phyloP scores from a whole-genome alignment of 2,329 filamentous ascomycete genomes.

The Pseudogymnoascus sp. region DNA sequence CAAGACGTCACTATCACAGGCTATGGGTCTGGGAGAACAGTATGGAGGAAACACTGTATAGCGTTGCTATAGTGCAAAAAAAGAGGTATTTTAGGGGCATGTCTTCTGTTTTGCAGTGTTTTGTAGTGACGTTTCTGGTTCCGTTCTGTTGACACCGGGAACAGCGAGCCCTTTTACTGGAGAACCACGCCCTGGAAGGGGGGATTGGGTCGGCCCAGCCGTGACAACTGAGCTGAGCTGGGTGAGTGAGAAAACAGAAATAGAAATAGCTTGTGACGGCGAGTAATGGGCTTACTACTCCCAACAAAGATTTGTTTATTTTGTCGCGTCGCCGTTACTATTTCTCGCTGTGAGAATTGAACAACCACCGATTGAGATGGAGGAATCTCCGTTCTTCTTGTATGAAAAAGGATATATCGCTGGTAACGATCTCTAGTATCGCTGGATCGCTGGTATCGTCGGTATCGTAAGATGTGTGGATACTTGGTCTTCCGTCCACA shows the following conservation, averaged over 20 bases:
- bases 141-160: conserved; percentile 1
- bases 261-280: too few species aligned
- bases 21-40: background rate
- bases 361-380: background rate
- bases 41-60: background rate
- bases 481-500: background rate
- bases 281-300: too few species aligned
- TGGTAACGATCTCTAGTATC: background rate
- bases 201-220: background rate
- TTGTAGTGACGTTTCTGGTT: background rate
- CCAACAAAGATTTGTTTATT: background rate
- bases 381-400: background rate
- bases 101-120: background rate
- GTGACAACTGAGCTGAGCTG: background rate
- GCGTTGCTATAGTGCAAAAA: background rate
- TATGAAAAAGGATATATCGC: background rate
- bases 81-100: background rate
- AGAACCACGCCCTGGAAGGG: background rate
- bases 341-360: background rate
- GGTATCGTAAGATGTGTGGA: background rate
- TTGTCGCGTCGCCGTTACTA: background rate
- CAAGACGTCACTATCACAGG: background rate
- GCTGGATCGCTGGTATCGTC: background rate
- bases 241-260: too few species aligned
- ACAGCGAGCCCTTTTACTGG: background rate